These are phyloP conservation scores for Metarhizium robertsii DNA, from an alignment of 2,329 filamentous ascomycete species.

Conservation along the genomic window DNA sequence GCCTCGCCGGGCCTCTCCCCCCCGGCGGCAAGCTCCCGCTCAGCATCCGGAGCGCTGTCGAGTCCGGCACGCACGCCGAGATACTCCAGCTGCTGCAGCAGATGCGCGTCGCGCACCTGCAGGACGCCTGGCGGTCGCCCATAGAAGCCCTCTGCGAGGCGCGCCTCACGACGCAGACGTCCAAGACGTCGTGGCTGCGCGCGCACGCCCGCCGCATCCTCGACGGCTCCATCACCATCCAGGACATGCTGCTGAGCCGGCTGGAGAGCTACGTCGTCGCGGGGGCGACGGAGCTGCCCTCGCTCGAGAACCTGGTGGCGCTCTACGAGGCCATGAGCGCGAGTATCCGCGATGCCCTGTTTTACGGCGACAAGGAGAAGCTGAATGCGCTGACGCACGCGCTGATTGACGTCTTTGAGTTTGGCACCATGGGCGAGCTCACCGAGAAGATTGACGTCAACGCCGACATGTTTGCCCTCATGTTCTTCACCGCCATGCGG, in stretches of 20 bases:
- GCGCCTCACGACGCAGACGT: not conserved
- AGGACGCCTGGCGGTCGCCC: constrained; percentile 14
- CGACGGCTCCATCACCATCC: not conserved
- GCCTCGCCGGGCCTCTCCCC: not conserved
- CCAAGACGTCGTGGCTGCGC: not conserved
- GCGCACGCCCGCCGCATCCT: not conserved
- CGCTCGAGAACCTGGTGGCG: constrained; percentile 11
- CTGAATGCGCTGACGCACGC: constrained; percentile 27
- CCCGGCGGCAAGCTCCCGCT: constrained; percentile 7
- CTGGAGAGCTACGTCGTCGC: not conserved
- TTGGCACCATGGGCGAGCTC: constrained; percentile 10
- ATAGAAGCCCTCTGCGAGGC: constrained; percentile 9
- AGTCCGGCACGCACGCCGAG: constrained; percentile 20
- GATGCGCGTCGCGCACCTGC: constrained; percentile 15
- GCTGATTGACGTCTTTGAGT: constrained; percentile 24
- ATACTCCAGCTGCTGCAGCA: constrained; percentile 21
- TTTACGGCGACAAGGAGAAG: constrained; percentile 16
- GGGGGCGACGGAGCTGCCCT: not conserved
- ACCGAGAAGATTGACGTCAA: constrained; percentile 29
- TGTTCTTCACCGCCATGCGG: constrained; percentile 47
- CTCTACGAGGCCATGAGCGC: constrained; percentile 16
- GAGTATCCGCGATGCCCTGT: constrained; percentile 19
- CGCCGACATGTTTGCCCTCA: constrained; percentile 45
- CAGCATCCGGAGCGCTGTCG: constrained; percentile 18
- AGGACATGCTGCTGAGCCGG: not conserved